Evolutionary conservation across 2,329 filamentous ascomycete species (phyloP).

Genomic region (Furcasterigmium sp.): DNA sequence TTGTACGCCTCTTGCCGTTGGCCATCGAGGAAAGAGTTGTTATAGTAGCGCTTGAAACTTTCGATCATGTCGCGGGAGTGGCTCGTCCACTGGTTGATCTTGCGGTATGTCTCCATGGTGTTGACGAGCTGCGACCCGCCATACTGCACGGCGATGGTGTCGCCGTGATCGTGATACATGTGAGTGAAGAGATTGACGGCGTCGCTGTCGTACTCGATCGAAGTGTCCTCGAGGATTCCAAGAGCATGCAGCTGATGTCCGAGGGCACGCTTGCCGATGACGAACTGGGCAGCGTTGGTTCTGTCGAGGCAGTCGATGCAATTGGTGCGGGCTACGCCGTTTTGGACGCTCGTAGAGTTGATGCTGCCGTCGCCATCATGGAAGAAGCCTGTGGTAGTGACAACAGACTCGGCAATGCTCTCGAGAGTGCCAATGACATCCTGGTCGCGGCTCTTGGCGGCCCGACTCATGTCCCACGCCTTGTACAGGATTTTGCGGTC

Average conservation of each 20-base stretch:
- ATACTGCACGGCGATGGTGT: slow-evolving; percentile 96
- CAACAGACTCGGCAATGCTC: slow-evolving; percentile 79
- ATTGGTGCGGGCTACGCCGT: slow-evolving; percentile 90
- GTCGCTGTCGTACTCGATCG: slow-evolving; percentile 89
- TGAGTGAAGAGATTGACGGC: slow-evolving; percentile 94
- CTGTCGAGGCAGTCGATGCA: slow-evolving; percentile 97
- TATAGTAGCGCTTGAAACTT: slow-evolving; percentile 98
- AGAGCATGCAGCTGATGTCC: slow-evolving; percentile 89
- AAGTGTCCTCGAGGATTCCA: slow-evolving; percentile 74
- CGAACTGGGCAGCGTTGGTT: slow-evolving; percentile 96
- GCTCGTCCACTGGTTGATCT: slow-evolving; percentile 98
- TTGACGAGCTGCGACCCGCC: slow-evolving; percentile 97
- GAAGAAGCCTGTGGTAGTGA: slow-evolving; percentile 87
- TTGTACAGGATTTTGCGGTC: slow-evolving; percentile 88
- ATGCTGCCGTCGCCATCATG: slow-evolving; percentile 76
- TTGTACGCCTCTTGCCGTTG: slow-evolving; percentile 98
- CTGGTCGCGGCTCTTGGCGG: slow-evolving; percentile 84
- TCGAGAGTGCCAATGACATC: slow-evolving; percentile 94
- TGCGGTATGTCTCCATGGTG: slow-evolving; percentile 98
- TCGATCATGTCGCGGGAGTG: slow-evolving; percentile 98
- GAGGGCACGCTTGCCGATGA: slow-evolving; percentile 90
- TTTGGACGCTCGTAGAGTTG: slow-evolving; percentile 68
- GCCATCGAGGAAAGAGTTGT: slow-evolving; percentile 97
- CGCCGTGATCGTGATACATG: slow-evolving; percentile 97
- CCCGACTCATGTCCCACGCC: slow-evolving; percentile 97